A percentile compares a stretch with the other conserved stretches of the same genome.
phyloP scores from a whole-genome alignment of 179 eudicot genomes.

The Nepenthes alata region DNA sequence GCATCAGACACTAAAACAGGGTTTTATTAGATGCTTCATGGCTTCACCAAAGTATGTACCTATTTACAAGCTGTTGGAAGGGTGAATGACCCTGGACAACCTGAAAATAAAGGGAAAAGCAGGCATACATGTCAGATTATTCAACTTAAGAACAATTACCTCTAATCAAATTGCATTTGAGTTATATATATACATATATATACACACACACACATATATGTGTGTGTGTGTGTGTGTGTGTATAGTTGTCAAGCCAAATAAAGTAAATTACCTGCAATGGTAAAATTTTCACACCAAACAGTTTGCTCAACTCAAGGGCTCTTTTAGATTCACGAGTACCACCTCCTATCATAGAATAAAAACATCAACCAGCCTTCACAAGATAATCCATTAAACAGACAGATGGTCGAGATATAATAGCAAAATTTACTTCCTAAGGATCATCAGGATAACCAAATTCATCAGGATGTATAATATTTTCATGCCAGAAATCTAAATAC shows the following conservation, averaged over 20 bases:
- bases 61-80: constrained; percentile 51
- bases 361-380: background rate
- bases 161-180: background rate
- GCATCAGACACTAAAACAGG: background rate
- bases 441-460: too few relatives aligned
- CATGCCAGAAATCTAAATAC: too few relatives aligned
- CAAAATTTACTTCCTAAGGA: background rate
- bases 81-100: constrained; percentile 94
- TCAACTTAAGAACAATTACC: background rate
- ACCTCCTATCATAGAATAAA: constrained; percentile 42
- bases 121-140: background rate
- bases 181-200: too few relatives aligned
- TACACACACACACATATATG: too few relatives aligned
- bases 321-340: constrained; percentile 83
- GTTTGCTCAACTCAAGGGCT: constrained; percentile 52
- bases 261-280: constrained; percentile 53
- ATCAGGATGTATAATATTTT: too few relatives aligned
- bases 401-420: background rate
- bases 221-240: too few relatives aligned
- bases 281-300: constrained; percentile 44
- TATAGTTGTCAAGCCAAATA: background rate
- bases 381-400: background rate
- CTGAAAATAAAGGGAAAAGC: constrained; percentile 24
- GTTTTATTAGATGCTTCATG: background rate
- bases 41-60: constrained; percentile 22